Evolutionary conservation across 2,329 filamentous ascomycete genomes (phyloP), one percentile per base, ranked within the genome.

Genomic region (Mollisiaceae sp.): DNA sequence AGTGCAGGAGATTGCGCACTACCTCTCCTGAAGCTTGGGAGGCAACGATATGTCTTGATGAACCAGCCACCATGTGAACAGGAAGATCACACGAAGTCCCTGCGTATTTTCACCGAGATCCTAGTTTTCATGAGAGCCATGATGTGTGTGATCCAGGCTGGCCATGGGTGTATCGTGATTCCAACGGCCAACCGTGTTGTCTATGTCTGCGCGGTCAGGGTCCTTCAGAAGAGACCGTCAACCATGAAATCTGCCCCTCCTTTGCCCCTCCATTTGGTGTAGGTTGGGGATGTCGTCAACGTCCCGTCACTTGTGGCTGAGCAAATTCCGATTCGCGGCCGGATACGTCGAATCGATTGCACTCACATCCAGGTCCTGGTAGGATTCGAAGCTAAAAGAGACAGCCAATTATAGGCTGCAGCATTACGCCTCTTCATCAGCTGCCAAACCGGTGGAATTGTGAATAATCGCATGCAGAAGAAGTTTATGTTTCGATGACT

Each of bases 271-370:
- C 22, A 54, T 54, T 54, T 24, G 24, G 45, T 9, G n/a, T 50
- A 22, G n/a, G 45, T 50, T 14, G 18, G 14, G 12, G n/a, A 27
- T 32, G 14, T 32, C 50, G 32, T 4, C 1, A 11, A 54, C 3
- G 6, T 3, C 6, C 27, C 50, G 50, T 27, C 50, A 54, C 27
- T 24, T 54, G 50, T 54, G 50, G 50, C 50, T 54, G 50, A 32
- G 50, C 50, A 54, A 32, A 27, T 54, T 54, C 50, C 50, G 50
- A 54, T 54, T 54, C 50, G 50, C 32, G 50, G 24, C 22, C 50
- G 50, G 50, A 35, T 54, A 24, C 50, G 14, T 54, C n/a, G 12
- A n/a, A 11, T 22, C 18, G n/a, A 50, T 54, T 35, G 12, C 22
- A 4, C 50, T 54, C 27, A 32, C 27, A 27, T 11, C 14, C 14